Evolutionary conservation across 1,284 basidiomycete genomes (phyloP).

Genomic region (Cryptococcus maquisensis): DNA sequence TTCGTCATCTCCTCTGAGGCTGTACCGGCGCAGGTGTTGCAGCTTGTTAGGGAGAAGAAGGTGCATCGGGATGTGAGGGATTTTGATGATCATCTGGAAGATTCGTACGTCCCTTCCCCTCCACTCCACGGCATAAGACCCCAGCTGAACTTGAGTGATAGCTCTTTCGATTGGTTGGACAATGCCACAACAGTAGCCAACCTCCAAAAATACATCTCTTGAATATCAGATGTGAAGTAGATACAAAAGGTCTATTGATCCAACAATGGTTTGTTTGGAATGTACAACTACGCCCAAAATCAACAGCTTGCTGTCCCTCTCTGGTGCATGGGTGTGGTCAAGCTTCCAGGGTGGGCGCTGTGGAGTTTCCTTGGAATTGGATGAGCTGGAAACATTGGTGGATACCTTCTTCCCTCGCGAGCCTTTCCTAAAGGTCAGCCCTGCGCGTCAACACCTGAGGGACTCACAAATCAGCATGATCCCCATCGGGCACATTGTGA

Average conservation of each 20-base stretch:
- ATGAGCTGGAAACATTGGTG: slow-evolving; percentile 22
- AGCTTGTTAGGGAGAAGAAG: slow-evolving; percentile 24
- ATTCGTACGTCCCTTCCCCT: slow-evolving; percentile 32
- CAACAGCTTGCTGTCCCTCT: background rate
- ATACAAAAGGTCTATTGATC: background rate
- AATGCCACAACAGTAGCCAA: slow-evolving; percentile 11
- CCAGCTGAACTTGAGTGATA: background rate
- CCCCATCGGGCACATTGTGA: slow-evolving; percentile 28
- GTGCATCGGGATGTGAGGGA: slow-evolving; percentile 35
- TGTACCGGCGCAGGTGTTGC: slow-evolving; percentile 20
- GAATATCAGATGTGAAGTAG: background rate
- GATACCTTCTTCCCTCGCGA: slow-evolving; percentile 22
- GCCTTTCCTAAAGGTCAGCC: slow-evolving; percentile 3
- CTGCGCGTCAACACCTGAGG: background rate
- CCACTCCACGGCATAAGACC: background rate
- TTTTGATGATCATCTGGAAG: slow-evolving; percentile 48
- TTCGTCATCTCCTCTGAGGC: slow-evolving; percentile 12
- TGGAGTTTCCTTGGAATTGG: slow-evolving; percentile 3
- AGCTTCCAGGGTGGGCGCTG: background rate
- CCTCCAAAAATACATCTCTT: slow-evolving; percentile 11
- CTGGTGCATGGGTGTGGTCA: background rate
- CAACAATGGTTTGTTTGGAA: background rate
- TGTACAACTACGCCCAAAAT: background rate
- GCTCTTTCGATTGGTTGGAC: slow-evolving; percentile 16
- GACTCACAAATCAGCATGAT: slow-evolving; percentile 30